A percentile compares a stretch with the other conserved stretches of the same genome.
Conservation (phyloP, 352 stramenopile genomes). For the Pythium rishiriense region DNA sequence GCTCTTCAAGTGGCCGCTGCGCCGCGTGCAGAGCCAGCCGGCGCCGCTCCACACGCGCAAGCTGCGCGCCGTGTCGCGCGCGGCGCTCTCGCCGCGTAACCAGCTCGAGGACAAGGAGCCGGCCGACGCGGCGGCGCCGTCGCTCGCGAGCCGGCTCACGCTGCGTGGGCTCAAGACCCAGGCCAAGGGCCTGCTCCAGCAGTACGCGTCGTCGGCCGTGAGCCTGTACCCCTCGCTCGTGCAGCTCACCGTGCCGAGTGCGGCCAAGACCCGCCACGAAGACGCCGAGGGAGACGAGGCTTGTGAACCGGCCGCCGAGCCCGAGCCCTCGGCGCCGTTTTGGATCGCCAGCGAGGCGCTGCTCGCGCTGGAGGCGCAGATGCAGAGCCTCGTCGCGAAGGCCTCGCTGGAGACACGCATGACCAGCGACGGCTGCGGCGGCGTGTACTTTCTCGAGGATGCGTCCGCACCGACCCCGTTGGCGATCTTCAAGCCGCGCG, state of each 20-base stretch:
- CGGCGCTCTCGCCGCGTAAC: conserved; percentile 7
- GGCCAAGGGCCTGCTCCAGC: conserved; percentile 30
- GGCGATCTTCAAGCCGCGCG: conserved; percentile 96
- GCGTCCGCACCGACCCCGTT: conserved; percentile 33
- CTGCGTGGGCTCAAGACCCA: conserved; percentile 26
- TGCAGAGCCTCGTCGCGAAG: conserved; percentile 40
- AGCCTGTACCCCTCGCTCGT: conserved; percentile 33
- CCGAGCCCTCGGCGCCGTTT: conserved; percentile 12
- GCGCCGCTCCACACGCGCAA: conserved; percentile 15
- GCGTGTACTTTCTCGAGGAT: conserved; percentile 61
- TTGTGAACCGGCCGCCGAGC: conserved; percentile 7
- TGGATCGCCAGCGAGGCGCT: conserved; percentile 52
- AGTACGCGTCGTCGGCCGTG: conserved; percentile 27
- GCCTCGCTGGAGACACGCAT: conserved; percentile 48
- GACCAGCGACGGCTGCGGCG: conserved; percentile 79
- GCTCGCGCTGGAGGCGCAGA: conserved; percentile 42
- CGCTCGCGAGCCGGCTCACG: conserved; percentile 19
- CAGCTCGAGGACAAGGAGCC: conserved; percentile 3
- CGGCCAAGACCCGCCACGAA: neutral
- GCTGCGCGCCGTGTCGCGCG: conserved; percentile 18
- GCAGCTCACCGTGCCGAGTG: conserved; percentile 22
- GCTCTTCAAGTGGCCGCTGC: conserved; percentile 25
- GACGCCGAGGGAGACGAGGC: neutral
- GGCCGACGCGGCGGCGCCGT: neutral
- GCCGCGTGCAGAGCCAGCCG: conserved; percentile 27